Base-by-base conservation (phyloP, 352 stramenopile species). In the Globisporangium cystogenes region DNA sequence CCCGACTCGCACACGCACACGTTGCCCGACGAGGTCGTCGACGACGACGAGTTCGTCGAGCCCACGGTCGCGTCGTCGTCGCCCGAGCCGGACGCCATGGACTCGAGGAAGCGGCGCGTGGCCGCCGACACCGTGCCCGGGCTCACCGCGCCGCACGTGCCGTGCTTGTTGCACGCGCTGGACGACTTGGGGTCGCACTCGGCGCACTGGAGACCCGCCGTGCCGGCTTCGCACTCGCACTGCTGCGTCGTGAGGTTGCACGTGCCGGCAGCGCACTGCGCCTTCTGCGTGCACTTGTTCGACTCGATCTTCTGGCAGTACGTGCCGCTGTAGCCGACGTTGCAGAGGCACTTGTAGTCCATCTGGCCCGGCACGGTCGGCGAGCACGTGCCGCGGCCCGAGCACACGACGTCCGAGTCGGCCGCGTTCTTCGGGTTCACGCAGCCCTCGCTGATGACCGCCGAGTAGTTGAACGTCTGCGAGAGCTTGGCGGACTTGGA, bases 231-330 rank as follows among this genome's bases (percentile, higher is more conserved):
- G 53, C 81, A 91, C 60, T 85, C 65, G 58, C 81, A 91, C 64
- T 86, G 52, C 59, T 88, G 65, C 7, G 64, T 80, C 0, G 12
- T 54, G 35, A 89, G 68, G 67, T 91, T 70, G 63, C 81, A 91
- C 48, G 58, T 75, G 33, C 81, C 81, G 14, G 74, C 76, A 36
- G 76, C 70, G 62, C 80, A 91, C 54, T 87, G 73, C 11, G 64
- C 80, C 62, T 80, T 60, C 51, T 71, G 58, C 52, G 70, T 82
- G 65, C 80, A 89, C 59, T 76, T 69, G 74, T 91, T 89, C 45
- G 76, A 82, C 27, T 64, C 72, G 27, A 89, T 76, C 61, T 80
- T 82, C 60, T 91, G 64, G 54, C 81, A 91, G 67, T 82, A 91
- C 12, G 68, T 86, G 54, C 81, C 81, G 53, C 72, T 81, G 74